Base-by-base conservation (phyloP, 768 basidiomycete genomes). In the Boletales sp. region DNA sequence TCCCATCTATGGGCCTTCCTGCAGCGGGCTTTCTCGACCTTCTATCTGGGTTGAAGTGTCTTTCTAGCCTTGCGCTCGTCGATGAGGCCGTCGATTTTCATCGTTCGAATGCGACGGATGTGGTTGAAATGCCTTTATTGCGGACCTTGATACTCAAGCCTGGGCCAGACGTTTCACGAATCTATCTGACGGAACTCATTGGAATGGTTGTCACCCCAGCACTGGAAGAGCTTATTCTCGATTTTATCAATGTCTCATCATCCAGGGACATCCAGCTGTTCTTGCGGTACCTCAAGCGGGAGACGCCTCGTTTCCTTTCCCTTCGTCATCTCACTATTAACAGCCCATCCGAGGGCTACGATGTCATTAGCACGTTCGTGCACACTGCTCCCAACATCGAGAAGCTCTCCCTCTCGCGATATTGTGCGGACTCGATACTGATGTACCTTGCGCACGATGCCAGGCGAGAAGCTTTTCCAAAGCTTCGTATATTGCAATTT, bases 11-110 rank as follows among this genome's bases (percentile, higher is more conserved):
- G 17, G 54, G 65, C 17, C 53, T 66, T 38, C 56, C 65, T 33
- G 51, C 55, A 14, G 38, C 50, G 11, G 46, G 44, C 21, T 66
- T 66, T 36, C 47, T 57, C n/a, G 31, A 40, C n/a, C 50, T 66
- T 39, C 44, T 66, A n/a, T 62, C 59, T 30, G 41, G 54, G 35
- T 41, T 67, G 28, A 51, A 39, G 14, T 57, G 41, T 32, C 63
- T 66, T 44, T 60, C 55, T 45, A 50, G 48, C 34, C 62, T 66
- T 42, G 25, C 40, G 14, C 60, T 69, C 32, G 31, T 65, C 12
- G 59, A 64, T 12, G 64, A 66, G 33, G 64, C 42, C 14, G 62
- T 67, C 17, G 53, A 69, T 49, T 66, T 67, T 54, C 59, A 56
- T 41, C 57, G 15, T 41, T 51, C 50, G 17, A 42, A 30, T 25